phyloP scores from a whole-genome alignment of 495 filamentous ascomycete species.

The Penicillium steckii region DNA sequence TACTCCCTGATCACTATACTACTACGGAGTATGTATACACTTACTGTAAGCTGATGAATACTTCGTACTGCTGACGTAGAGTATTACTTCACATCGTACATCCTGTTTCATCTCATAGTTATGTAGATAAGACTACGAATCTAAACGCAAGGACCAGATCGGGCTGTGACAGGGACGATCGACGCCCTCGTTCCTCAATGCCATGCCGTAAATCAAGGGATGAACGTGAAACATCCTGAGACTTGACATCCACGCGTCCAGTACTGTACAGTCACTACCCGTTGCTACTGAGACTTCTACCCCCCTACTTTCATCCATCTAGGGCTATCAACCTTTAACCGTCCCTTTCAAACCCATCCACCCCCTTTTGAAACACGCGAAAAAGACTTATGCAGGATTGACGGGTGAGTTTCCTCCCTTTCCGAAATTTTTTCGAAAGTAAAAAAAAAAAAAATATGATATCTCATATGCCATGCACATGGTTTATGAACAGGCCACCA shows the following conservation, averaged over 20 bases:
- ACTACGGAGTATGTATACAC: too few species aligned
- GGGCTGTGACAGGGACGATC: constrained; percentile 23
- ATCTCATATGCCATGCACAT: constrained; percentile 26
- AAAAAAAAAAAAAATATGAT: constrained; percentile 21
- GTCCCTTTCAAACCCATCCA: neutral
- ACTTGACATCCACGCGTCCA: constrained; percentile 17
- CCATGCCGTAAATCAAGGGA: constrained; percentile 23
- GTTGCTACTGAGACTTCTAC: too few species aligned
- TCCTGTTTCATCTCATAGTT: too few species aligned
- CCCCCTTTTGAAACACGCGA: constrained; percentile 1
- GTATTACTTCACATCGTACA: too few species aligned
- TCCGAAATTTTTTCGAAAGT: too few species aligned
- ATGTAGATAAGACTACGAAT: too few species aligned
- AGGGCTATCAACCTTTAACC: neutral
- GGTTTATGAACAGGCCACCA: constrained; percentile 1
- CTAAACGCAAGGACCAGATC: constrained; percentile 14
- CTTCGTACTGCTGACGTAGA: too few species aligned
- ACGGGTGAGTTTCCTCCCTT: too few species aligned
- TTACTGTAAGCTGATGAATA: too few species aligned
- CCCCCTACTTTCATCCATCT: neutral
- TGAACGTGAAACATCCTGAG: constrained; percentile 21
- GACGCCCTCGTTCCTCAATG: constrained; percentile 11
- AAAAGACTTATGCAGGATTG: too few species aligned
- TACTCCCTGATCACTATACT: too few species aligned
- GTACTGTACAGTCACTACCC: too few species aligned